phyloP scores from a whole-genome alignment of 2,329 filamentous ascomycete genomes.

The Phoma sp. region DNA sequence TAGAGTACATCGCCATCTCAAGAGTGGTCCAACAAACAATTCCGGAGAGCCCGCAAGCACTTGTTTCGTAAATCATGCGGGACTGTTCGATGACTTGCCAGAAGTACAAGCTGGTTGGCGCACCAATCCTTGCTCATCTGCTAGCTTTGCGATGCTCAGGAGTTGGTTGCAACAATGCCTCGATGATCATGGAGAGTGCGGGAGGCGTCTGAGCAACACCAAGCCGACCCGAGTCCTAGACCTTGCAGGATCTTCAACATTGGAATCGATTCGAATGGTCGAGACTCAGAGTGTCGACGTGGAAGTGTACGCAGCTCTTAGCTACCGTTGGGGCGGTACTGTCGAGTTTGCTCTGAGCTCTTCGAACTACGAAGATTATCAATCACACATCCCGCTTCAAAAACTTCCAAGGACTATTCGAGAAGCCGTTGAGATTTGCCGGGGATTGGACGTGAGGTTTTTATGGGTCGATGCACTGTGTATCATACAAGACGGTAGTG shows the following conservation, averaged over 20 bases:
- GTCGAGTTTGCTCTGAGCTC: background rate
- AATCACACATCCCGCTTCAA: background rate
- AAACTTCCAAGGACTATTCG: background rate
- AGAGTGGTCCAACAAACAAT: no score
- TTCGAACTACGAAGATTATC: background rate
- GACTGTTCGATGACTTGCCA: background rate
- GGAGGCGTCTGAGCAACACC: background rate
- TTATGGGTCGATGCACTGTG: conserved; percentile 1
- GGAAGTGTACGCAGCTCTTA: background rate
- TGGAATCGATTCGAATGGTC: background rate
- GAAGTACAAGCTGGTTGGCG: background rate
- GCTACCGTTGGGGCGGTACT: background rate
- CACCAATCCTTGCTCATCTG: background rate
- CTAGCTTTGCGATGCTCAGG: background rate
- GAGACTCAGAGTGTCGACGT: background rate
- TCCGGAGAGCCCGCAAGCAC: no score
- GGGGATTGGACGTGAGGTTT: background rate
- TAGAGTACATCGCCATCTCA: no score
- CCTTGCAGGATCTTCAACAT: background rate
- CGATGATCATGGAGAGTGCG: background rate
- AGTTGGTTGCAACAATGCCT: background rate
- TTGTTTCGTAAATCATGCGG: background rate
- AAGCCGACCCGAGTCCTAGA: background rate
- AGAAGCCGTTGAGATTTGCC: background rate
- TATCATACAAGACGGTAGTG: background rate